These are phyloP conservation scores for Tillandsia leiboldiana DNA, from an alignment of 176 grass and related monocot species.

Conservation along the genomic window DNA sequence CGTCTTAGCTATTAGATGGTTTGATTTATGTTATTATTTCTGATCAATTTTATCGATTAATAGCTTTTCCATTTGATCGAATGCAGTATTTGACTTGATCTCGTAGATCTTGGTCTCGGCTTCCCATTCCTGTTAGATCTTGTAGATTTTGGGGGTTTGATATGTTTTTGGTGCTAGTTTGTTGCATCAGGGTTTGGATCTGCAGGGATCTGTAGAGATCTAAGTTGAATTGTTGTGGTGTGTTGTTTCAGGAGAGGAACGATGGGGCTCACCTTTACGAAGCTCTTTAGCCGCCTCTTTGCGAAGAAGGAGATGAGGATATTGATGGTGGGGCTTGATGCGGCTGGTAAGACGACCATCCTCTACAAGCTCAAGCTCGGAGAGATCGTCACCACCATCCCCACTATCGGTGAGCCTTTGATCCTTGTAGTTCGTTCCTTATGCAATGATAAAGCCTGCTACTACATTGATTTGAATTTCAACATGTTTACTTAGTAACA, in stretches of 20 bases:
- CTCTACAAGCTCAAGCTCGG: slow-evolving; percentile 77
- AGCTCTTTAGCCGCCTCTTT: slow-evolving; percentile 68
- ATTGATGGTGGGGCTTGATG: slow-evolving; percentile 66
- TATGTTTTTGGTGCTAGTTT: background rate
- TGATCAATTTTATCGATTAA: no score
- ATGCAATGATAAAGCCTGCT: background rate
- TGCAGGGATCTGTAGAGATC: slow-evolving; percentile 15
- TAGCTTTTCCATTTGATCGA: no score
- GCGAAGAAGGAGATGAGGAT: slow-evolving; percentile 85
- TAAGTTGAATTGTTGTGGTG: slow-evolving; percentile 8
- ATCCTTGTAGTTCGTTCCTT: background rate
- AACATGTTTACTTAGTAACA: background rate
- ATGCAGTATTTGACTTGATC: background rate
- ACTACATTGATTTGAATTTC: background rate
- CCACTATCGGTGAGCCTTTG: slow-evolving; percentile 41
- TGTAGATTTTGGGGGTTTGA: background rate
- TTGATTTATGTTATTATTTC: background rate
- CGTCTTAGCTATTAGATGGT: background rate
- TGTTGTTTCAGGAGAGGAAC: slow-evolving; percentile 24
- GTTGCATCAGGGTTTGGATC: slow-evolving; percentile 22
- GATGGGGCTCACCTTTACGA: slow-evolving; percentile 74
- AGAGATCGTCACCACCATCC: slow-evolving; percentile 78
- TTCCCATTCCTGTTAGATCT: background rate
- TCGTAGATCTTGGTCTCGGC: background rate
- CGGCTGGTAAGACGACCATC: slow-evolving; percentile 71